Conservation (phyloP, 1,139 yeast species). For the Hemisphaericaspora lyxosophila region DNA sequence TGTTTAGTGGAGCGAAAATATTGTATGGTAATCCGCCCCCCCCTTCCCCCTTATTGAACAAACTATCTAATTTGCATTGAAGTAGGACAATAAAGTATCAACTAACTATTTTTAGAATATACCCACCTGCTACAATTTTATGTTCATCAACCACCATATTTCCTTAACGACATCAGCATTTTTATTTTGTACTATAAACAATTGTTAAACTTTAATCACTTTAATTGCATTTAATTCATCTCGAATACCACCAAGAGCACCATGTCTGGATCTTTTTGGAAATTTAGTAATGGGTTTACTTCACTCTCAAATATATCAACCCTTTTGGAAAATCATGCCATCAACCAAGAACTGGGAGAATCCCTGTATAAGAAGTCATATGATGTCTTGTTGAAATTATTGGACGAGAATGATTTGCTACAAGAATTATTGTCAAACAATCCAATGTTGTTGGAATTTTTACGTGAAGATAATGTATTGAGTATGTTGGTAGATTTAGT, state of each 20-base stretch:
- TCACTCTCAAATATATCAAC: constrained; percentile 73
- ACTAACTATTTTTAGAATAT: not conserved
- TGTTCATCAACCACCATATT: not conserved
- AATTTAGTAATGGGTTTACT: constrained; percentile 81
- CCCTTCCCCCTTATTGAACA: no score
- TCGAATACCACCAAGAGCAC: not conserved
- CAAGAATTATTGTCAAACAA: constrained; percentile 85
- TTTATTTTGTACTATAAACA: not conserved
- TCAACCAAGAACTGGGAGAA: constrained; percentile 23
- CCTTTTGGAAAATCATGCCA: constrained; percentile 57
- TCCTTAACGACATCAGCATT: not conserved
- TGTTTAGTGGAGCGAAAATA: no score
- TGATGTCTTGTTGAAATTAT: constrained; percentile 56
- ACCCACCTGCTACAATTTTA: no score
- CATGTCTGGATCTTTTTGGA: constrained; percentile 90
- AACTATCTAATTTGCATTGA: not conserved
- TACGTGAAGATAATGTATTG: constrained; percentile 72
- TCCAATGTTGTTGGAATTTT: constrained; percentile 74
- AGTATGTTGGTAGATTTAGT: constrained; percentile 67
- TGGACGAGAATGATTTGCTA: constrained; percentile 83
- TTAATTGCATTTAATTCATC: not conserved
- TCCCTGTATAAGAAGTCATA: constrained; percentile 13
- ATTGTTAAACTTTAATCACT: not conserved
- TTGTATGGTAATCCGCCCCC: no score
- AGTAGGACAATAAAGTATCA: no score